Base-by-base conservation (phyloP, 192 early-diverging fungal genomes). In the Lunasporangiospora selenospora region DNA sequence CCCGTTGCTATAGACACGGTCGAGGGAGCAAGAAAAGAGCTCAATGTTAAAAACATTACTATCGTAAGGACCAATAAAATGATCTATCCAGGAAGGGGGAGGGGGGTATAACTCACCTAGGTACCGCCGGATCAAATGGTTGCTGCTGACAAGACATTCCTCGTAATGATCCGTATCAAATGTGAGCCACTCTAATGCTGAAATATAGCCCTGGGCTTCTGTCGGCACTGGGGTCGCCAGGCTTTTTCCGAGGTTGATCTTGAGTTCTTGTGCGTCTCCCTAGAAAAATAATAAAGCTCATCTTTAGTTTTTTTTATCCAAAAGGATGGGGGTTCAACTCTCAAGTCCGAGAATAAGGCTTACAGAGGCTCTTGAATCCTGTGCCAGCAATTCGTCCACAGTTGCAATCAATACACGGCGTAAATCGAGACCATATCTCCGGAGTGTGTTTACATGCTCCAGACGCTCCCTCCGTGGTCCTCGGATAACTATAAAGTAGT, bases 371-470 rank as follows among this genome's bases (percentile, higher is more conserved):
- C n/a, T n/a, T n/a, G n/a, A n/a, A n/a, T n/a, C n/a, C n/a, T n/a
- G n/a, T n/a, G 56, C 60, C 45, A 73, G 53, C 6, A 73, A 40
- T 23, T 18, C 48, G 10, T 73, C 69, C 29, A 73, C 69, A 33
- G 69, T 73, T 7, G 69, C 69, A 15, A 52, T 53, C 4, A 73
- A 50, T 31, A 73, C 47, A 27, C 33, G 42, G 31, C 57, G 53
- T 47, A 57, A 18, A 43, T 73, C 69, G 48, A 73, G 32, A 11
- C 69, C 61, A 10, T 63, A 34, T 24, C 56, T 49, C n/a, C 54
- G 46, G 30, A 73, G 55, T 12, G 30, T 41, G 1, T 7, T 26
- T 12, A 73, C 19, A 21, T 73, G 55, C 23, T 46, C 48, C 10
- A 53, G 39, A n/a, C 69, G 59, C 8, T 73, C 69, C 27, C 41